Percentiles rank a stretch among this genome's conserved stretches.
Conservation (phyloP, 192 early-diverging fungal species). For the Podila horticola region DNA sequence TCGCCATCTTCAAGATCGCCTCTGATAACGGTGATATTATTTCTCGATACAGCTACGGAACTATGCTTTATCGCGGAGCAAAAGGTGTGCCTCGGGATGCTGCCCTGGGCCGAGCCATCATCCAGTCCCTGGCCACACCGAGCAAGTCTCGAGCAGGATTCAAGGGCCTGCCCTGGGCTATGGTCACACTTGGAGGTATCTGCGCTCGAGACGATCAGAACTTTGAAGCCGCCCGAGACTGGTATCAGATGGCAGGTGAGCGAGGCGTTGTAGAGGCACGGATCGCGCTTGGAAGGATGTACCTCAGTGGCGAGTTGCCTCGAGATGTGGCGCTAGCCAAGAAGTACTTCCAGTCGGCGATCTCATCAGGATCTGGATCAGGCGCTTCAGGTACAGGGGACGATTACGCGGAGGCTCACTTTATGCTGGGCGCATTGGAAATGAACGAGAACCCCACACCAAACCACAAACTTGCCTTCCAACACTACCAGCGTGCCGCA, state of each 20-base stretch:
- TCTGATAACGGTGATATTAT: conserved; percentile 54
- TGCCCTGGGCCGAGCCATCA: conserved; percentile 43
- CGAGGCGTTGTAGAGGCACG: conserved; percentile 49
- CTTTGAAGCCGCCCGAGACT: conserved; percentile 49
- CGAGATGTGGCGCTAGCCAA: conserved; percentile 32
- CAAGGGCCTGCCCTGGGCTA: conserved; percentile 56
- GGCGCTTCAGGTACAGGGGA: conserved; percentile 2
- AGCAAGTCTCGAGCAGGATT: neutral
- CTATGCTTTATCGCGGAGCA: conserved; percentile 58
- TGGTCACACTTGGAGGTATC: conserved; percentile 57
- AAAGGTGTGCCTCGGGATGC: conserved; percentile 50
- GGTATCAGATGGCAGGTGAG: conserved; percentile 56
- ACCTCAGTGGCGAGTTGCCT: conserved; percentile 33
- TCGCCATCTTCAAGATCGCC: conserved; percentile 50
- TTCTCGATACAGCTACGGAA: conserved; percentile 57
- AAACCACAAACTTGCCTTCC: conserved; percentile 53
- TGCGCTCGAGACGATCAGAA: conserved; percentile 54
- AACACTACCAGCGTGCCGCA: conserved; percentile 60
- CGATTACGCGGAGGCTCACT: conserved; percentile 25
- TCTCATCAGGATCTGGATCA: conserved; percentile 13
- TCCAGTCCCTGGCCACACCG: conserved; percentile 51
- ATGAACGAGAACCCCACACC: conserved; percentile 17
- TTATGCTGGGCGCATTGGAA: conserved; percentile 29
- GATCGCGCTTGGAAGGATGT: conserved; percentile 53
- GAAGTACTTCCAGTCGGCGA: conserved; percentile 53